These are phyloP conservation scores for Corylus avellana DNA, from an alignment of 306 rosid genomes.

Conservation along the genomic window DNA sequence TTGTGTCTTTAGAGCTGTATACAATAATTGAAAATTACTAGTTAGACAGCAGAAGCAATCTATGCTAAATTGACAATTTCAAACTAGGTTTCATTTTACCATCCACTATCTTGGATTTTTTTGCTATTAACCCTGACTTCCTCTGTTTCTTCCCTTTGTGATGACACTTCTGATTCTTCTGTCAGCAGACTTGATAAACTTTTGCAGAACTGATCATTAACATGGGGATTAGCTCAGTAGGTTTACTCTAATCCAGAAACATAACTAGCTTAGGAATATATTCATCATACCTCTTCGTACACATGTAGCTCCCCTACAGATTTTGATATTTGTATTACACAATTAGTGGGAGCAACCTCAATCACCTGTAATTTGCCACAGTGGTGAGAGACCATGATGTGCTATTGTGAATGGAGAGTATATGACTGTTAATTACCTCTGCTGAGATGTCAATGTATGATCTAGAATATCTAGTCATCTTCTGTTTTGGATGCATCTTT, in stretches of 20 bases:
- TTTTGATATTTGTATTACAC: slow-evolving; percentile 73
- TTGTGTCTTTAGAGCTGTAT: slow-evolving; percentile 49
- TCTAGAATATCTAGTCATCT: slow-evolving; percentile 59
- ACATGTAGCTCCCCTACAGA: slow-evolving; percentile 63
- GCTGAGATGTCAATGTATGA: slow-evolving; percentile 64
- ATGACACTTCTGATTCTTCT: slow-evolving; percentile 34
- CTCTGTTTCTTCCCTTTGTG: slow-evolving; percentile 37
- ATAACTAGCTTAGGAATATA: slow-evolving; percentile 2
- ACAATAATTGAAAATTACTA: slow-evolving; percentile 20
- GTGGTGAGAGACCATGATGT: slow-evolving; percentile 14
- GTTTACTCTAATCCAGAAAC: slow-evolving; percentile 7
- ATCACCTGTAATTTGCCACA: slow-evolving; percentile 57
- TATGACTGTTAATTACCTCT: slow-evolving; percentile 47
- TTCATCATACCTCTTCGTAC: slow-evolving; percentile 51
- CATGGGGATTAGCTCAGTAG: slow-evolving; percentile 19
- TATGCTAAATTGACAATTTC: slow-evolving; percentile 12
- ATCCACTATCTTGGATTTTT: slow-evolving; percentile 31
- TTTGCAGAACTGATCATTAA: slow-evolving; percentile 64
- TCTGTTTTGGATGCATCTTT: slow-evolving; percentile 55
- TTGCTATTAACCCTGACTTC: slow-evolving; percentile 5
- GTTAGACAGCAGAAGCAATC: slow-evolving; percentile 28
- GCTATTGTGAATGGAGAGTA: not conserved
- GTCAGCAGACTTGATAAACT: slow-evolving; percentile 61
- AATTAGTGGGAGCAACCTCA: slow-evolving; percentile 75
- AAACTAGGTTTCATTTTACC: slow-evolving; percentile 38